A percentile compares a stretch with the other conserved stretches of the same genome.
Evolutionary conservation across 2,329 filamentous ascomycete genomes (phyloP).

Genomic region (Fusarium sp.): DNA sequence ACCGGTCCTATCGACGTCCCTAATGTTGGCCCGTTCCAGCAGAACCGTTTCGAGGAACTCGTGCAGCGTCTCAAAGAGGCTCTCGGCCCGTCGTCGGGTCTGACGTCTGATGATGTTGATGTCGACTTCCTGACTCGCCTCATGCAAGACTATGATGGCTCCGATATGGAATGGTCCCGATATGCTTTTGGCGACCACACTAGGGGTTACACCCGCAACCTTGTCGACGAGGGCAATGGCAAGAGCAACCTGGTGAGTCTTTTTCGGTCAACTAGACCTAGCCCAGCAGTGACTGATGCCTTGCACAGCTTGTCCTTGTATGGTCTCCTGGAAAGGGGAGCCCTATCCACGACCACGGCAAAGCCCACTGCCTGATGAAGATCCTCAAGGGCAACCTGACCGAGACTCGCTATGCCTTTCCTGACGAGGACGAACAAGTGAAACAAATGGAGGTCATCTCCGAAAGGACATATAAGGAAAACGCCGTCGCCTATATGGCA

Average conservation of each 20-base stretch:
- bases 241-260: slow-evolving; percentile 77
- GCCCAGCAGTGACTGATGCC: slow-evolving; percentile 29
- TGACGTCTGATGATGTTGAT: slow-evolving; percentile 85
- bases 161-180: slow-evolving; percentile 76
- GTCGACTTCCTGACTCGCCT: slow-evolving; percentile 75
- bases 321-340: slow-evolving; percentile 89
- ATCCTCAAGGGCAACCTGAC: slow-evolving; percentile 82
- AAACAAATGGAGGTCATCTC: slow-evolving; percentile 73
- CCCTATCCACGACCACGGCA: slow-evolving; percentile 89
- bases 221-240: slow-evolving; percentile 89
- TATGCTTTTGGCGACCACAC: slow-evolving; percentile 80
- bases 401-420: slow-evolving; percentile 86
- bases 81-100: slow-evolving; percentile 83
- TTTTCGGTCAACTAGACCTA: slow-evolving; percentile 14
- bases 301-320: slow-evolving; percentile 80
- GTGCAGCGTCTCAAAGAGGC: slow-evolving; percentile 79
- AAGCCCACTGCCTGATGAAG: slow-evolving; percentile 94
- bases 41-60: slow-evolving; percentile 73
- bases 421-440: slow-evolving; percentile 60
- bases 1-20: slow-evolving; percentile 33
- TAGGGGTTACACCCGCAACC: slow-evolving; percentile 84
- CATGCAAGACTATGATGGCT: slow-evolving; percentile 81
- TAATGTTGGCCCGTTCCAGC: slow-evolving; percentile 41
- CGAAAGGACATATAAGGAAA: slow-evolving; percentile 74
- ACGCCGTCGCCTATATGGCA: slow-evolving; percentile 90